phyloP scores from a whole-genome alignment of 2,329 filamentous ascomycete species.

The Neofusicoccum sp. region DNA sequence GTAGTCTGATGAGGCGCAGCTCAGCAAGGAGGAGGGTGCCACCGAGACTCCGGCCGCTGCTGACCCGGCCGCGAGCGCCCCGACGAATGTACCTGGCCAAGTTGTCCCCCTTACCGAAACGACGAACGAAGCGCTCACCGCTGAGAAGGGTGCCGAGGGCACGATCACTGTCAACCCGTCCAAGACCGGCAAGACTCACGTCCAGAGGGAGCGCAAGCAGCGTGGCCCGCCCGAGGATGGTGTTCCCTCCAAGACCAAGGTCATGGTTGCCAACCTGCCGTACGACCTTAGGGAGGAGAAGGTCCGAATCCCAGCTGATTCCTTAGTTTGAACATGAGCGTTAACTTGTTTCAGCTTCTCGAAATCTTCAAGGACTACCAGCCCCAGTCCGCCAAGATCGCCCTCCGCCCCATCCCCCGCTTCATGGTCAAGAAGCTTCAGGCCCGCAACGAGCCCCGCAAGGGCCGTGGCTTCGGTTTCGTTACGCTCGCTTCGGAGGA shows the following conservation, averaged over 20 bases:
- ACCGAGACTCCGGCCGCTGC: slow-evolving; percentile 48
- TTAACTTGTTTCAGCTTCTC: slow-evolving; percentile 71
- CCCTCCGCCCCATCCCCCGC: slow-evolving; percentile 94
- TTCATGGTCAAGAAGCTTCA: slow-evolving; percentile 99
- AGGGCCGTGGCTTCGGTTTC: slow-evolving; percentile 98
- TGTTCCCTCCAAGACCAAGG: slow-evolving; percentile 98
- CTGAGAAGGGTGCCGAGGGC: slow-evolving; percentile 51
- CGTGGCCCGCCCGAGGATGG: slow-evolving; percentile 96
- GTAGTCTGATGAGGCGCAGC: background rate
- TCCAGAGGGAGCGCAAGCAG: slow-evolving; percentile 68
- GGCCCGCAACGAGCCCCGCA: slow-evolving; percentile 95
- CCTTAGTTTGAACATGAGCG: background rate
- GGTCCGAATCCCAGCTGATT: slow-evolving; percentile 57
- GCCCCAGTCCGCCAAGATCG: slow-evolving; percentile 95
- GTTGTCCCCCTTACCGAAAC: slow-evolving; percentile 54
- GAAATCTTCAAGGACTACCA: slow-evolving; percentile 94
- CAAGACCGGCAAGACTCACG: slow-evolving; percentile 50
- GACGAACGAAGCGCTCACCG: slow-evolving; percentile 59
- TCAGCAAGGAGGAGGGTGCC: slow-evolving; percentile 47
- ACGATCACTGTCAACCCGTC: slow-evolving; percentile 43
- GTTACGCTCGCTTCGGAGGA: slow-evolving; percentile 95
- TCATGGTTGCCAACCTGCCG: slow-evolving; percentile 99
- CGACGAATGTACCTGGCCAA: slow-evolving; percentile 56
- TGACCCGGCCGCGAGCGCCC: slow-evolving; percentile 45
- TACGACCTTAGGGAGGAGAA: slow-evolving; percentile 98